These are phyloP conservation scores for Moesziomyces sp. DNA, from an alignment of 1,284 basidiomycete genomes.

Conservation along the genomic window DNA sequence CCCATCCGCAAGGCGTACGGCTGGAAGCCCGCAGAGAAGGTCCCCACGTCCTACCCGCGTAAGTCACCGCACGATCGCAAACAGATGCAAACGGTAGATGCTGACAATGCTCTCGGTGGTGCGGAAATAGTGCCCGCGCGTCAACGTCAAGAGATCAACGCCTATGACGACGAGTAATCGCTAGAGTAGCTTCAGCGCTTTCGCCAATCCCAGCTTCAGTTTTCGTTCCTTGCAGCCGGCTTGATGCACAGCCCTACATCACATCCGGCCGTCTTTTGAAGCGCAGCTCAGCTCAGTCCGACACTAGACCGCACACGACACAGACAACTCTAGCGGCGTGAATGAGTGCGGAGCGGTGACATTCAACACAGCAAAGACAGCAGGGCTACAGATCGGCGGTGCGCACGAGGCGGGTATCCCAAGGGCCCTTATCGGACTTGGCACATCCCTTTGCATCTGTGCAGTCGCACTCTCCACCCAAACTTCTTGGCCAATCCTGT, in stretches of 20 bases:
- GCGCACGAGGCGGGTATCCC: conserved; percentile 44
- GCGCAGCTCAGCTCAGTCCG: too few relatives aligned
- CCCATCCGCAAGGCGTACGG: conserved; percentile 79
- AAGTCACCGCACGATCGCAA: conserved; percentile 67
- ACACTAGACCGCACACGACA: too few relatives aligned
- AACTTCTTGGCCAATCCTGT: conserved; percentile 52
- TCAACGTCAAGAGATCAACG: conserved; percentile 51
- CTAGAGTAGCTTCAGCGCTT: conserved; percentile 8
- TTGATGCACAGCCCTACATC: too few relatives aligned
- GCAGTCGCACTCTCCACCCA: conserved; percentile 63
- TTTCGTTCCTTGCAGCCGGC: too few relatives aligned
- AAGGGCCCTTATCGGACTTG: conserved; percentile 56
- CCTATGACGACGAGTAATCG: conserved; percentile 57
- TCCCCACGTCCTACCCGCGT: conserved; percentile 89
- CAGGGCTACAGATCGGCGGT: conserved; percentile 7
- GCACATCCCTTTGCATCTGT: conserved; percentile 30
- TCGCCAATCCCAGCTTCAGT: too few relatives aligned
- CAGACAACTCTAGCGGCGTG: too few relatives aligned
- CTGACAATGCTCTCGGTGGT: background rate
- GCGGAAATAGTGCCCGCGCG: conserved; percentile 53
- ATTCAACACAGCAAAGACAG: too few relatives aligned
- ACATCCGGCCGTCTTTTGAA: too few relatives aligned
- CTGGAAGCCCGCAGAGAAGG: conserved; percentile 78
- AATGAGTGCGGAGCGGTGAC: too few relatives aligned
- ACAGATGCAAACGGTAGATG: conserved; percentile 1